Evolutionary conservation across 2,329 filamentous ascomycete genomes (phyloP).

Genomic region (Talaromyces verruculosus): DNA sequence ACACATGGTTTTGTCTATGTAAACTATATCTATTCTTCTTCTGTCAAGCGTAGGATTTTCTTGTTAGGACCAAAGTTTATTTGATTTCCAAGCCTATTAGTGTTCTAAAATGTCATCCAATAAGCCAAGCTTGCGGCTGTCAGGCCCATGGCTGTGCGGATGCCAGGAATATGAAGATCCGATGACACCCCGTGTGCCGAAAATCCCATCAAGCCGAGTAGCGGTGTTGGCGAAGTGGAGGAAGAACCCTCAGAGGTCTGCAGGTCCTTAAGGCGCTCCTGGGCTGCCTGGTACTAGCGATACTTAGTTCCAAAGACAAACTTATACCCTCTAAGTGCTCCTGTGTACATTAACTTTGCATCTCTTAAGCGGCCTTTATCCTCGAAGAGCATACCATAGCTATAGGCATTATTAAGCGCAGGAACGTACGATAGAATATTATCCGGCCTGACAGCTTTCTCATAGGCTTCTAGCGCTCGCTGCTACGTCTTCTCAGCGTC

Average conservation of each 20-base stretch:
- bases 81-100: no score
- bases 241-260: conserved; percentile 7
- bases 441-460: neutral
- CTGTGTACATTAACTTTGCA: conserved; percentile 16
- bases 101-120: no score
- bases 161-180: neutral
- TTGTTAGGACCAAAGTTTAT: no score
- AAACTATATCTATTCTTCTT: no score
- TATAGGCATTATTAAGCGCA: conserved; percentile 12
- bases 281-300: conserved; percentile 4
- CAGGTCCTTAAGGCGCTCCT: conserved; percentile 13
- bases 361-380: conserved; percentile 9
- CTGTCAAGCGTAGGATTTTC: no score
- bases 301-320: conserved; percentile 16
- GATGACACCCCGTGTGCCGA: neutral
- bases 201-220: neutral
- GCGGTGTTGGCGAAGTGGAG: conserved; percentile 4
- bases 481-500: conserved; percentile 9
- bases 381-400: conserved; percentile 12
- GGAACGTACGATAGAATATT: neutral
- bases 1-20: no score
- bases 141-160: no score
- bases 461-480: neutral
- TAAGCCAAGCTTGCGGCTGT: no score
- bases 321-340: conserved; percentile 15